Percentiles rank a stretch among this genome's conserved stretches.
phyloP scores from a whole-genome alignment of 352 stramenopile genomes.

The Globisporangium cederbergense region DNA sequence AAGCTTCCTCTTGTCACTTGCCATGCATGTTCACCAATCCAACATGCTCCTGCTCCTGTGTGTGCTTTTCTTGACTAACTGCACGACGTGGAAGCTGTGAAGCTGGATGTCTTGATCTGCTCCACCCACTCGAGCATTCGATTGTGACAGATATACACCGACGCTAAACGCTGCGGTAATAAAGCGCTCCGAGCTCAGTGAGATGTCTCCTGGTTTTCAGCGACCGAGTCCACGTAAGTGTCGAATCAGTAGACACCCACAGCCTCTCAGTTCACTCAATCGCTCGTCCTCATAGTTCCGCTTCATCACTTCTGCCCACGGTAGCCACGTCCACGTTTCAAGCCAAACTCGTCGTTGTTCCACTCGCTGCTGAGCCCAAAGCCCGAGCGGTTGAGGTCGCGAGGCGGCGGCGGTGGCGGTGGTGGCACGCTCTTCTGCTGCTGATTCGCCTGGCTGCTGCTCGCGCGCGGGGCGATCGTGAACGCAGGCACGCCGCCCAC shows the following conservation, averaged over 20 bases:
- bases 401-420: constrained; percentile 16
- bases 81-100: no score
- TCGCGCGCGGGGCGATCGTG: constrained; percentile 12
- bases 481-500: constrained; percentile 12
- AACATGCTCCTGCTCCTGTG: no score
- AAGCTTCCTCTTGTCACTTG: no score
- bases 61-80: no score
- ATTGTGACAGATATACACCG: no score
- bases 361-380: constrained; percentile 70
- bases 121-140: no score
- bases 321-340: constrained; percentile 65
- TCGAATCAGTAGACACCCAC: neutral
- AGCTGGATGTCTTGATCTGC: no score
- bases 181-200: no score
- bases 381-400: constrained; percentile 34
- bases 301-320: constrained; percentile 52
- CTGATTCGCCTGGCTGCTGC: constrained; percentile 3
- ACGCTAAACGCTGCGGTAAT: no score
- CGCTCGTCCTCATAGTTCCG: neutral
- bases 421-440: constrained; percentile 12
- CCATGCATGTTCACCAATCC: no score
- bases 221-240: no score
- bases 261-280: neutral
- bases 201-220: no score
- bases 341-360: constrained; percentile 84